Conservation (phyloP, 306 rosid genomes). For the Sicyos baderoa region DNA sequence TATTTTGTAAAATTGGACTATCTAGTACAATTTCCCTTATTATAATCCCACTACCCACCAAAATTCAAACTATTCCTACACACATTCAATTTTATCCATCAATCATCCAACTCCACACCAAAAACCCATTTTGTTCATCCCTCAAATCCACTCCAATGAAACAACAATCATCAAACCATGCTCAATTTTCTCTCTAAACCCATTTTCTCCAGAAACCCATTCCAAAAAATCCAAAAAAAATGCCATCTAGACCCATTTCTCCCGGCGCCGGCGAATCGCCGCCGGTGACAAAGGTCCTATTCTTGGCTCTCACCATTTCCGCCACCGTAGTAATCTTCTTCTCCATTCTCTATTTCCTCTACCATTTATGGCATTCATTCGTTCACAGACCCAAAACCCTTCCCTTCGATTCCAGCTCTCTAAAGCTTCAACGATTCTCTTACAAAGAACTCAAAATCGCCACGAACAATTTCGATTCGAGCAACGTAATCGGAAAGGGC, state of each 20-base stretch:
- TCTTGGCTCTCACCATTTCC: slow-evolving; percentile 71
- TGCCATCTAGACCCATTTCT: slow-evolving; percentile 80
- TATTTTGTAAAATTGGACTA: too few species aligned
- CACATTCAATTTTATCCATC: slow-evolving; percentile 19
- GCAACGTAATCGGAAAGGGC: slow-evolving; percentile 82
- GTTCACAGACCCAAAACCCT: slow-evolving; percentile 62
- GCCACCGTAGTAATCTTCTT: slow-evolving; percentile 61
- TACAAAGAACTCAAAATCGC: slow-evolving; percentile 74
- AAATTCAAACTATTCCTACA: slow-evolving; percentile 28
- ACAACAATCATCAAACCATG: slow-evolving; percentile 22
- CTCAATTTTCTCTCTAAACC: slow-evolving; percentile 20
- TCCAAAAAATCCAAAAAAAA: slow-evolving; percentile 23
- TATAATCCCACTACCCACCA: slow-evolving; percentile 3
- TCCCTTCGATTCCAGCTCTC: slow-evolving; percentile 67
- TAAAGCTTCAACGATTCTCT: slow-evolving; percentile 70
- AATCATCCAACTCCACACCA: slow-evolving; percentile 62
- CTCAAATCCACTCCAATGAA: neutral
- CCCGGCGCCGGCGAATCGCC: slow-evolving; percentile 4
- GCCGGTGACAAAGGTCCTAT: slow-evolving; percentile 41
- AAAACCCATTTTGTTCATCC: slow-evolving; percentile 31
- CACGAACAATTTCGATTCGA: slow-evolving; percentile 50
- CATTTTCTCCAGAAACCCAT: slow-evolving; percentile 18
- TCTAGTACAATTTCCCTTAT: too few species aligned
- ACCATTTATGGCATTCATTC: slow-evolving; percentile 66
- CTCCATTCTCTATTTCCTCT: slow-evolving; percentile 66